Evolutionary conservation across 2,329 filamentous ascomycete genomes (phyloP).

Genomic region (Diplodia mutila): DNA sequence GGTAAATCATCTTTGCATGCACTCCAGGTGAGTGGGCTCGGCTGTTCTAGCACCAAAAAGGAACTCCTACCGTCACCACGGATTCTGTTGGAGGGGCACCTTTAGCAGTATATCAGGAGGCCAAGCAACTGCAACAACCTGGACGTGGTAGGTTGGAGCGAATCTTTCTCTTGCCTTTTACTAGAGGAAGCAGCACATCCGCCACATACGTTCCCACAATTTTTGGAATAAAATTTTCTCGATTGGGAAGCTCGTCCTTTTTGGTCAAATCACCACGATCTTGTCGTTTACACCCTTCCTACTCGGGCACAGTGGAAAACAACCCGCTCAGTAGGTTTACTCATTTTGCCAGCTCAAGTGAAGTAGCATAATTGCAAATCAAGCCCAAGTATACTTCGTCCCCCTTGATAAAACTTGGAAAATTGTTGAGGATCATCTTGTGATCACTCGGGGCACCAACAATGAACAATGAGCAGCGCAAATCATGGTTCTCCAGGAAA

Average conservation of each 20-base stretch:
- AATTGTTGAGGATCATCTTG: background rate
- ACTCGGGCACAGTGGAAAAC: background rate
- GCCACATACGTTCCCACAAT: constrained; percentile 1
- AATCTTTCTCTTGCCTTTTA: background rate
- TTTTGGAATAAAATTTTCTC: background rate
- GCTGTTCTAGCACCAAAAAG: background rate
- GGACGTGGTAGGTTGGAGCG: constrained; percentile 12
- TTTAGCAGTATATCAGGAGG: background rate
- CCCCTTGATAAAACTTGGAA: too few species aligned
- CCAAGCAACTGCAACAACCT: background rate
- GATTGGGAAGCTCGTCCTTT: background rate
- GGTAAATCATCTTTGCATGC: background rate
- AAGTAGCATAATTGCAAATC: background rate
- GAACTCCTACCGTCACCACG: background rate
- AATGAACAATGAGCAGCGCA: background rate
- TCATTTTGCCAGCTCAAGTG: background rate
- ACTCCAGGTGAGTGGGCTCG: background rate
- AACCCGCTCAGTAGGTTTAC: too few species aligned
- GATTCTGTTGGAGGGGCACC: background rate
- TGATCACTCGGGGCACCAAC: background rate
- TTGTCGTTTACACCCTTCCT: background rate
- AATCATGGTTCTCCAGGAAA: background rate
- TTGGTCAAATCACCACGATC: background rate
- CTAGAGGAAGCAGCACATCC: background rate
- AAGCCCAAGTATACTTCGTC: background rate